Conservation (phyloP, 768 basidiomycete genomes). For the Austroboletus eburneus region DNA sequence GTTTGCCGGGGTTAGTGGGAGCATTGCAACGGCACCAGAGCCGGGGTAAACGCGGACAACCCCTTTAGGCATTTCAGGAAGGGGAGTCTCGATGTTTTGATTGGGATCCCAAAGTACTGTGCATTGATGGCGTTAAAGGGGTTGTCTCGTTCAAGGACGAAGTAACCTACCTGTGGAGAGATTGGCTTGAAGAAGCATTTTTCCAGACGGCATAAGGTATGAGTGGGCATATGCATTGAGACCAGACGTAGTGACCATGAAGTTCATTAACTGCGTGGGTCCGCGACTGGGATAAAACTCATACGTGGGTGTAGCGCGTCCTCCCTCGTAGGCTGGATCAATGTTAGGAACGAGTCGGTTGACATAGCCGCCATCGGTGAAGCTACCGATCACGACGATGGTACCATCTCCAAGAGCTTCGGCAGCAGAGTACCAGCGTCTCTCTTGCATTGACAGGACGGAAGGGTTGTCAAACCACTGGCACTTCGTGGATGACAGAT, state of each 20-base stretch:
- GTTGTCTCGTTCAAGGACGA: slow-evolving; percentile 1
- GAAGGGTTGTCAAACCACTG: slow-evolving; percentile 69
- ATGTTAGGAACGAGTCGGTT: slow-evolving; percentile 65
- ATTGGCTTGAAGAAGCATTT: slow-evolving; percentile 78
- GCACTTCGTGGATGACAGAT: slow-evolving; percentile 46
- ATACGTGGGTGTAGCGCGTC: slow-evolving; percentile 71
- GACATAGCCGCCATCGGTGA: slow-evolving; percentile 69
- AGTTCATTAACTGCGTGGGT: slow-evolving; percentile 49
- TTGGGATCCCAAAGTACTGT: slow-evolving; percentile 50
- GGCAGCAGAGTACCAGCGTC: slow-evolving; percentile 72
- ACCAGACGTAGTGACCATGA: slow-evolving; percentile 69
- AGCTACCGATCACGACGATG: slow-evolving; percentile 75
- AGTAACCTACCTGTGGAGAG: slow-evolving; percentile 55
- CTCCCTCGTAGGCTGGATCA: slow-evolving; percentile 56
- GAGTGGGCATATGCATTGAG: slow-evolving; percentile 74
- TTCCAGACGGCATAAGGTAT: slow-evolving; percentile 69
- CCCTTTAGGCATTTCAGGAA: slow-evolving; percentile 69
- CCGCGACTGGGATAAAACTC: slow-evolving; percentile 74
- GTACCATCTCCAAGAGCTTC: slow-evolving; percentile 73
- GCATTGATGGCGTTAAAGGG: not conserved
- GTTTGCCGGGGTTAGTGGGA: slow-evolving; percentile 87
- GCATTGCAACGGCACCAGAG: slow-evolving; percentile 83
- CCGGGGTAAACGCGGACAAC: slow-evolving; percentile 87
- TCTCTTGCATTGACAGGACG: slow-evolving; percentile 56
- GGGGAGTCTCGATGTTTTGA: slow-evolving; percentile 52